Evolutionary conservation across 768 basidiomycete species (phyloP), one percentile per base, ranked within the genome.

Genomic region (Lactifluus volemus): DNA sequence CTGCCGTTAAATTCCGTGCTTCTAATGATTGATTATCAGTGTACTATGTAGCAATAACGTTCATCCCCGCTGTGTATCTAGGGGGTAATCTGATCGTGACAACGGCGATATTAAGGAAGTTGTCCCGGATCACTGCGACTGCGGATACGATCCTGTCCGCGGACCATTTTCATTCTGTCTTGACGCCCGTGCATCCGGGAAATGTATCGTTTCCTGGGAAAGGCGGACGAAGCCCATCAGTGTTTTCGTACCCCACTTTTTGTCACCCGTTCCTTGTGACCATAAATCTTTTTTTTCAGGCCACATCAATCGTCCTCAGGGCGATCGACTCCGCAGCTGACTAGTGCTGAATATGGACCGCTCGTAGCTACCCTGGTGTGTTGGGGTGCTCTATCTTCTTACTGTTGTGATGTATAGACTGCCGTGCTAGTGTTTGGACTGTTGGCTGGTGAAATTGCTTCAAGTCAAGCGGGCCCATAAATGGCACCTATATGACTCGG

Each of bases 31-130:
- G 12, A 29, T 52, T 11, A 12, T 14, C 54, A 89, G 88, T 90
- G 56, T 90, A 89, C 69, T 86, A 83, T 71, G 89, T 63, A 88
- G 88, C 52, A 81, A 89, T 63, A 89, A 88, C 71, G 86, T 87
- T 65, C 25, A 4, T 65, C 25, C 8, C 15, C n/a, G 5, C 15
- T 29, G 17, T 25, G 51, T 47, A 25, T 15, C 38, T 30, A 63
- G 32, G 61, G 49, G 32, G 32, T 34, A 34, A 6, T 34, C 9
- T n/a, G 17, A 9, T 19, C 19, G 19, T 8, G 8, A 30, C 36
- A 9, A 10, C 36, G 11, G 5, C 29, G 19, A 30, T 34, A 25
- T 32, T 63, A 8, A 88, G 84, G 85, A 86, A 58, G 84, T 85
- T 17, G 70, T 58, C 29, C 25, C 11, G 10, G 7, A n/a, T 29